Conservation (phyloP, 2,329 filamentous ascomycete genomes). For the Talaromyces funiculosus region DNA sequence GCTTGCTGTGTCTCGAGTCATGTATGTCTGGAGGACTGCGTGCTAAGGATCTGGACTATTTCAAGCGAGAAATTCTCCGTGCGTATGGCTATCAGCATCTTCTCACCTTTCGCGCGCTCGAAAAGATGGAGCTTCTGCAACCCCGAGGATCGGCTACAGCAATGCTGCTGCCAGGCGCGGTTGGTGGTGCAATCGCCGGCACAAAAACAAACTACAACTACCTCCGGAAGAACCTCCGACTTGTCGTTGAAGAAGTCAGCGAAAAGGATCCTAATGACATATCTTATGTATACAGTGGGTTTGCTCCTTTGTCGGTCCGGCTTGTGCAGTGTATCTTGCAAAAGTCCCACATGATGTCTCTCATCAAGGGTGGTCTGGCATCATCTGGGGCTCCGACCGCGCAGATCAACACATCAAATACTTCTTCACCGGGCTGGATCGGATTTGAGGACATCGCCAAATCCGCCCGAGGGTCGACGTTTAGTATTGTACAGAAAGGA, state of each 20-base stretch:
- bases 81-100: conserved; percentile 95
- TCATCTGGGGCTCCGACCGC: conserved; percentile 27
- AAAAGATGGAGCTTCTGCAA: conserved; percentile 81
- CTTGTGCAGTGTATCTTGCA: conserved; percentile 90
- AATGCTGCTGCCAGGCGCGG: conserved; percentile 72
- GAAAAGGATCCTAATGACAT: conserved; percentile 92
- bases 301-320: conserved; percentile 85
- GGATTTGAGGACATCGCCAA: conserved; percentile 91
- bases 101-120: conserved; percentile 78
- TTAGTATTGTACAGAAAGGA: conserved; percentile 86
- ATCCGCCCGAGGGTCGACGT: conserved; percentile 78
- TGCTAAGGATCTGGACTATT: conserved; percentile 79
- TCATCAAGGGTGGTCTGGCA: conserved; percentile 58
- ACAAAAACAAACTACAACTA: conserved; percentile 86
- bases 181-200: conserved; percentile 48
- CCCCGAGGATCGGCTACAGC: conserved; percentile 70
- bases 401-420: conserved; percentile 45
- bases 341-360: conserved; percentile 72
- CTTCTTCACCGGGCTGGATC: conserved; percentile 74
- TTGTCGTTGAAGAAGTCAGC: conserved; percentile 95
- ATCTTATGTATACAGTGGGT: conserved; percentile 96
- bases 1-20: conserved; percentile 85
- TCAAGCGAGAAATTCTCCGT: conserved; percentile 80
- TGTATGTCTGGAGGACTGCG: conserved; percentile 85
- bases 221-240: conserved; percentile 74